phyloP scores from a whole-genome alignment of 2,329 filamentous ascomycete species.

The Colletotrichum sp. region DNA sequence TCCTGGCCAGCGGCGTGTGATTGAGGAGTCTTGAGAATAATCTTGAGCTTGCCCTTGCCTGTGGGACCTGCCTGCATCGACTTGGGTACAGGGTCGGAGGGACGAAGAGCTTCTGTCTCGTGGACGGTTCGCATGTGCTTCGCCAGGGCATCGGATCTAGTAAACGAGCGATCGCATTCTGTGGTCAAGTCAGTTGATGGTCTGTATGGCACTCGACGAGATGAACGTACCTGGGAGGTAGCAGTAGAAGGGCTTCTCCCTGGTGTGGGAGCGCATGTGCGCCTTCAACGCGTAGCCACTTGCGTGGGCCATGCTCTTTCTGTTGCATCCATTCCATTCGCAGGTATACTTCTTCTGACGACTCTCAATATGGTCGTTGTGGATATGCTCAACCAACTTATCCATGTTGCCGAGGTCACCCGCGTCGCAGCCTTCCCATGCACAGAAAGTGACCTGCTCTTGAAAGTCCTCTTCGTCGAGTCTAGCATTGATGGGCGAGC shows the following conservation, averaged over 20 bases:
- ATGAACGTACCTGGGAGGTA: conserved; percentile 77
- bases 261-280: conserved; percentile 96
- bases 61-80: conserved; percentile 59
- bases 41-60: conserved; percentile 62
- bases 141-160: conserved; percentile 90
- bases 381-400: conserved; percentile 80
- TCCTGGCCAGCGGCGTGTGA: conserved; percentile 63
- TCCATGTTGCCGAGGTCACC: conserved; percentile 83
- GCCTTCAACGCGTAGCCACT: conserved; percentile 96
- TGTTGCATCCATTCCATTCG: conserved; percentile 89
- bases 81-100: conserved; percentile 76
- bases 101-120: conserved; percentile 92
- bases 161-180: conserved; percentile 99
- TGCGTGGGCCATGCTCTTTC: conserved; percentile 90
- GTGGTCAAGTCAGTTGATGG: conserved; percentile 23
- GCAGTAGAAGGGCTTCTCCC: conserved; percentile 98
- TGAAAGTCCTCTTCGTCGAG: conserved; percentile 77
- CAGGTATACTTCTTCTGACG: conserved; percentile 98
- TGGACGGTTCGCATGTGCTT: conserved; percentile 99
- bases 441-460: conserved; percentile 79
- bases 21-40: conserved; percentile 66
- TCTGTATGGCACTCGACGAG: neutral
- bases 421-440: conserved; percentile 76
- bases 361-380: conserved; percentile 92
- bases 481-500: conserved; percentile 70